Conservation (phyloP, 129 eudicot genomes). For the Flaveria trinervia region DNA sequence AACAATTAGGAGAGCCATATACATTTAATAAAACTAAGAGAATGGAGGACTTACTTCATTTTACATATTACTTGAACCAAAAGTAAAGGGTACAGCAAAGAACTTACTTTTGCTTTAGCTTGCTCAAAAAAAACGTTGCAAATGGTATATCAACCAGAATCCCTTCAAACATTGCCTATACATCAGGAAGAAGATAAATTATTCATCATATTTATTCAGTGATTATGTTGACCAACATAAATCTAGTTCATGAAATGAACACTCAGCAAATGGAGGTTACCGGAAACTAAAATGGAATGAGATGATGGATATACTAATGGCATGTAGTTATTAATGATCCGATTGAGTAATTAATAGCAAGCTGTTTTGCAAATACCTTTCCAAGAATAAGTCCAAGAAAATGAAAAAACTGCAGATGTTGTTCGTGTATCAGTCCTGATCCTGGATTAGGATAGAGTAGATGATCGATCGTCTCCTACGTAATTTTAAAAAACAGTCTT, state of each 20-base stretch:
- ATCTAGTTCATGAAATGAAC: background rate
- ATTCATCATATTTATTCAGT: background rate
- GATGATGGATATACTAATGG: background rate
- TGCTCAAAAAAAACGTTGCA: slow-evolving; percentile 97
- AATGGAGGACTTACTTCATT: too few species aligned
- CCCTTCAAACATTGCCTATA: slow-evolving; percentile 98
- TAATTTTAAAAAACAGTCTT: slow-evolving; percentile 22
- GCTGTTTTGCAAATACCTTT: slow-evolving; percentile 51
- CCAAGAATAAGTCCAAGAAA: slow-evolving; percentile 93
- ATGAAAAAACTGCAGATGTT: slow-evolving; percentile 89
- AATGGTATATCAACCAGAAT: slow-evolving; percentile 98
- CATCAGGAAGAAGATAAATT: slow-evolving; percentile 5
- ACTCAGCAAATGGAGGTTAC: background rate
- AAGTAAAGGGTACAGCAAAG: slow-evolving; percentile 1
- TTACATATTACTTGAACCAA: too few species aligned
- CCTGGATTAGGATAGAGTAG: slow-evolving; percentile 98
- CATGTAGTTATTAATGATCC: background rate
- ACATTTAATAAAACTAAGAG: too few species aligned
- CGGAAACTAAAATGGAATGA: background rate
- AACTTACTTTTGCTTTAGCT: slow-evolving; percentile 92
- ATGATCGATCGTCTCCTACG: slow-evolving; percentile 88
- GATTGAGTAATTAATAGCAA: background rate
- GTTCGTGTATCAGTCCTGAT: slow-evolving; percentile 89
- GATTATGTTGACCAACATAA: background rate
- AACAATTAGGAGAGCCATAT: too few species aligned